phyloP scores from a whole-genome alignment of 1,139 yeast species.

The Zygosaccharomyces sapae region DNA sequence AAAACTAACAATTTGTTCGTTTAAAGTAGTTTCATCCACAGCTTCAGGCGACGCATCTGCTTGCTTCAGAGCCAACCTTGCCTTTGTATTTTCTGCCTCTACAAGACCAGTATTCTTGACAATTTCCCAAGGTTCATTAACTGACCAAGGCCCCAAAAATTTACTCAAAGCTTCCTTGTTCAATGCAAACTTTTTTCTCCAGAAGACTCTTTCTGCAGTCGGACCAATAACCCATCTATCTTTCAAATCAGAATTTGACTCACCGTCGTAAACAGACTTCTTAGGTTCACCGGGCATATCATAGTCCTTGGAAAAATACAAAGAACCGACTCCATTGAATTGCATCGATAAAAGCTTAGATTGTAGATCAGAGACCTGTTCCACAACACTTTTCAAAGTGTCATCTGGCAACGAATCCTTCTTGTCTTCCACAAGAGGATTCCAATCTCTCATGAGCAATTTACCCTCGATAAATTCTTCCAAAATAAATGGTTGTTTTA shows the following conservation, averaged over 20 bases:
- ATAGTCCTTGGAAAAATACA: constrained; percentile 54
- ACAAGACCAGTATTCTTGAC: constrained; percentile 60
- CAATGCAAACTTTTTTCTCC: constrained; percentile 58
- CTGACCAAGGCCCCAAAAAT: constrained; percentile 72
- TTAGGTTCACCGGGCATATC: constrained; percentile 37
- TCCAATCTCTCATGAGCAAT: constrained; percentile 83
- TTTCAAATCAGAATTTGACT: constrained; percentile 48
- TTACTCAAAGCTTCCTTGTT: constrained; percentile 40
- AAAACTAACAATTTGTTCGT: constrained; percentile 53
- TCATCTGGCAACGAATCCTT: constrained; percentile 41
- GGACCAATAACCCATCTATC: constrained; percentile 90
- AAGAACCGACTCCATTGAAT: constrained; percentile 74
- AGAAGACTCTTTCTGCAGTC: constrained; percentile 72
- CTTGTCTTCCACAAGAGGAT: constrained; percentile 62
- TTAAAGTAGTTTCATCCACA: constrained; percentile 44
- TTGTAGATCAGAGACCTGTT: constrained; percentile 61
- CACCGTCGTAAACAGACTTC: constrained; percentile 62
- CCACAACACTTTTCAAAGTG: constrained; percentile 52
- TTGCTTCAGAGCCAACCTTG: constrained; percentile 51
- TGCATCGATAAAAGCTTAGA: constrained; percentile 46
- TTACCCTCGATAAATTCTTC: constrained; percentile 78
- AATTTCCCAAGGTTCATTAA: constrained; percentile 54
- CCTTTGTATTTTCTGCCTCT: constrained; percentile 60
- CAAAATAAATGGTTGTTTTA: constrained; percentile 71
- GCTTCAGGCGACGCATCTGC: constrained; percentile 46